These are phyloP conservation scores for Leishmania guyanensis DNA, from an alignment of 208 protist species.

Conservation along the genomic window DNA sequence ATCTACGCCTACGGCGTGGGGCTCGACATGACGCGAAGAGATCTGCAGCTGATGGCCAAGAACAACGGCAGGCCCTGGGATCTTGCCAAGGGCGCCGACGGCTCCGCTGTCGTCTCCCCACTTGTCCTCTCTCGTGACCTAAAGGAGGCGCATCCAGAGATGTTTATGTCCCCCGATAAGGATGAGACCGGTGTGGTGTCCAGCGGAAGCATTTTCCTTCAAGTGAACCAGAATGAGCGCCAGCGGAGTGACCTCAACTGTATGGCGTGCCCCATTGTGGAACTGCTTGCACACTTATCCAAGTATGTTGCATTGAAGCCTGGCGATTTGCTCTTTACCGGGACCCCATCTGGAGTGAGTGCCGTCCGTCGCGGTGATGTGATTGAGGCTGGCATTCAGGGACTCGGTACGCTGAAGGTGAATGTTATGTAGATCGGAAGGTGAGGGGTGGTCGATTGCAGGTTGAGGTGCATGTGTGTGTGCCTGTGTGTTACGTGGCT, in stretches of 20 bases:
- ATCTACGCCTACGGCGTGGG: slow-evolving; percentile 84
- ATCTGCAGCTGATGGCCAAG: slow-evolving; percentile 80
- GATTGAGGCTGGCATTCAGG: slow-evolving; percentile 63
- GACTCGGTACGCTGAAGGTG: slow-evolving; percentile 53
- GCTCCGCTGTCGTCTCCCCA: slow-evolving; percentile 56
- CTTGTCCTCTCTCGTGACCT: slow-evolving; percentile 49
- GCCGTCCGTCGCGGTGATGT: slow-evolving; percentile 72
- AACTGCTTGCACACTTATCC: slow-evolving; percentile 65
- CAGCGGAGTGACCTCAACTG: slow-evolving; percentile 64
- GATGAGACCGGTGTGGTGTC: slow-evolving; percentile 18
- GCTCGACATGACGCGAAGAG: slow-evolving; percentile 90
- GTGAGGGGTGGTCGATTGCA: not conserved
- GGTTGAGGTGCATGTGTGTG: not conserved
- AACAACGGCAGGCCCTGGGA: slow-evolving; percentile 79
- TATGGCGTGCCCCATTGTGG: slow-evolving; percentile 69
- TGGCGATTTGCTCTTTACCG: slow-evolving; percentile 87
- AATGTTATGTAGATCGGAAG: slow-evolving; percentile 30
- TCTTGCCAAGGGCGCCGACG: slow-evolving; percentile 85
- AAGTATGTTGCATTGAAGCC: slow-evolving; percentile 75
- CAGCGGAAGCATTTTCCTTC: slow-evolving; percentile 50
- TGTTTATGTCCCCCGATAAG: slow-evolving; percentile 41
- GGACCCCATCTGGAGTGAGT: slow-evolving; percentile 84
- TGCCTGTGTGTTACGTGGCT: not conserved
- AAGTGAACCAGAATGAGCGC: slow-evolving; percentile 66
- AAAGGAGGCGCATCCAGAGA: slow-evolving; percentile 26